Conservation (phyloP, 2,329 filamentous ascomycete genomes). For the Colletotrichum caudatum region DNA sequence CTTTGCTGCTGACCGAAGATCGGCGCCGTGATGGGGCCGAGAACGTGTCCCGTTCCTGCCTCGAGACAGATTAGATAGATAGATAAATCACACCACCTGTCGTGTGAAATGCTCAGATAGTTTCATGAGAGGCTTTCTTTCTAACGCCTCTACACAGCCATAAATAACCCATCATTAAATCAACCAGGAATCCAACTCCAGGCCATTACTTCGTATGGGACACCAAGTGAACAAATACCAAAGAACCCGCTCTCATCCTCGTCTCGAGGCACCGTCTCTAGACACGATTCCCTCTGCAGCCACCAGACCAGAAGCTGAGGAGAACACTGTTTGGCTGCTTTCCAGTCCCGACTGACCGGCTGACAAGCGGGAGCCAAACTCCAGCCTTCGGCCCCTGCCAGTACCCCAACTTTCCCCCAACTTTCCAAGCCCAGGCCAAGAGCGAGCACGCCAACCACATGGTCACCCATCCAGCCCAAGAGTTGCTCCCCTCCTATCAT, state of each 20-base stretch:
- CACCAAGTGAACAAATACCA: background rate
- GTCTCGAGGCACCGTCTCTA: slow-evolving; percentile 22
- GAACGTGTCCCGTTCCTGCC: background rate
- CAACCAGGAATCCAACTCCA: slow-evolving; percentile 7
- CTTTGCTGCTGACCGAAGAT: background rate
- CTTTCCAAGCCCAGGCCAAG: slow-evolving; percentile 24
- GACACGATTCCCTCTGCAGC: slow-evolving; percentile 6
- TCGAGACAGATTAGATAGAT: background rate
- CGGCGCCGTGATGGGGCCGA: slow-evolving; percentile 33
- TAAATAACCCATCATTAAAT: background rate
- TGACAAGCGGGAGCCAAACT: slow-evolving; percentile 32
- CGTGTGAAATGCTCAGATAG: background rate
- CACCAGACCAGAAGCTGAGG: slow-evolving; percentile 7
- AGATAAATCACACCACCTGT: background rate
- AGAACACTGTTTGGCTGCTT: slow-evolving; percentile 14
- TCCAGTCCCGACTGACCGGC: slow-evolving; percentile 27
- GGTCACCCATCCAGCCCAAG: background rate
- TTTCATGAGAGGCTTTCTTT: background rate
- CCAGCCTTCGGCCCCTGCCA: slow-evolving; percentile 15
- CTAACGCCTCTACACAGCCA: background rate
- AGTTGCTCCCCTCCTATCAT: slow-evolving; percentile 26
- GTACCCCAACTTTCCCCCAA: slow-evolving; percentile 40
- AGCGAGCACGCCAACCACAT: slow-evolving; percentile 28
- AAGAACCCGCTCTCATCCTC: slow-evolving; percentile 15
- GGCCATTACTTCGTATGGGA: slow-evolving; percentile 5